Conservation (phyloP, 345 rosid genomes). For the Citrus unshiu region DNA sequence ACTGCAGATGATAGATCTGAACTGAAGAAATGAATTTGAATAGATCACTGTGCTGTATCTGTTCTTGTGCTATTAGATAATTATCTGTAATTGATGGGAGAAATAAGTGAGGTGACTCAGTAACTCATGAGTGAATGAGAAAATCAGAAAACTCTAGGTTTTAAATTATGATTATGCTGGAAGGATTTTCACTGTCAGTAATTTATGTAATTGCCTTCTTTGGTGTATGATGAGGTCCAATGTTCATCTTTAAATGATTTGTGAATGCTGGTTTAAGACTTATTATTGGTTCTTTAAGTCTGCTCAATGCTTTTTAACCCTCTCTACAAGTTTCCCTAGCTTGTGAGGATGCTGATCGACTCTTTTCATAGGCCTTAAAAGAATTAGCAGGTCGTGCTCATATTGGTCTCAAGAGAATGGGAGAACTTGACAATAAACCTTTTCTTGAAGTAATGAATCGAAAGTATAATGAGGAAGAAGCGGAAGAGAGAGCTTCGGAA, state of each 20-base stretch:
- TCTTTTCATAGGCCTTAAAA: slow-evolving; percentile 50
- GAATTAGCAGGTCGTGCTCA: slow-evolving; percentile 40
- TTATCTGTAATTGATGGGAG: not conserved
- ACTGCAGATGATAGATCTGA: not conserved
- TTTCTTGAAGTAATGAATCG: slow-evolving; percentile 76
- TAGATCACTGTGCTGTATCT: not conserved
- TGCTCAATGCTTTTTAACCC: not conserved
- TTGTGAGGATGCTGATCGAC: slow-evolving; percentile 14
- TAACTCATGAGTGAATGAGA: not conserved
- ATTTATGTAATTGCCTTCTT: not conserved
- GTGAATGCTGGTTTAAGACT: not conserved
- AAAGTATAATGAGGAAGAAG: slow-evolving; percentile 60
- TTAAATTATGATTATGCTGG: not conserved
- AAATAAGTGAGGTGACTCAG: not conserved
- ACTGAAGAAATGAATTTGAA: not conserved
- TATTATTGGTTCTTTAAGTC: slow-evolving; percentile 2
- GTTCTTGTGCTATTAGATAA: not conserved
- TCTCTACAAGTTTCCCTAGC: not conserved
- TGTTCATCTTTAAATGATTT: not conserved
- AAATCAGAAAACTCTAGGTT: not conserved
- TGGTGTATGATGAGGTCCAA: not conserved
- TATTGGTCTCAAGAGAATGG: slow-evolving; percentile 91
- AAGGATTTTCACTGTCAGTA: not conserved
- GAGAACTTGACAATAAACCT: slow-evolving; percentile 81
- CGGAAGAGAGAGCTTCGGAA: slow-evolving; percentile 70